Percentiles rank a stretch among this genome's conserved stretches.
phyloP scores from a whole-genome alignment of 2,329 filamentous ascomycete genomes.

The Aspergillus phoenicis region DNA sequence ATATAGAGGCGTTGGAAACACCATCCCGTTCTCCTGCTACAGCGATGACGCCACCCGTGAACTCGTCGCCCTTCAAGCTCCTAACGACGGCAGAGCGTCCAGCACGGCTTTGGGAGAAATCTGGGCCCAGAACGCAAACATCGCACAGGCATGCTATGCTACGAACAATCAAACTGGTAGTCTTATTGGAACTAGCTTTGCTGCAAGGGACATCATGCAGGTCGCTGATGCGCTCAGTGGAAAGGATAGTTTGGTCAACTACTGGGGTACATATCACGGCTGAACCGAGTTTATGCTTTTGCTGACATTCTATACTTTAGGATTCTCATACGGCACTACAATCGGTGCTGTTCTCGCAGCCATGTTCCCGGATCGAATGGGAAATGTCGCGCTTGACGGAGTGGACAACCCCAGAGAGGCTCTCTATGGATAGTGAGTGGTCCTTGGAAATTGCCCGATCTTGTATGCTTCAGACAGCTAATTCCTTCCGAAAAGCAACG shows the following conservation, averaged over 20 bases:
- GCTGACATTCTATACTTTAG: background rate
- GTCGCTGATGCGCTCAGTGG: constrained; percentile 14
- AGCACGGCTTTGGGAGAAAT: background rate
- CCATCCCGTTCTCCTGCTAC: constrained; percentile 11
- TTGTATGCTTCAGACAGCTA: too few species aligned
- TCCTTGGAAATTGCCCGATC: background rate
- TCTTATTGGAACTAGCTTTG: constrained; percentile 15
- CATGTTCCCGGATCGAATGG: constrained; percentile 18
- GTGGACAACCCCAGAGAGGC: constrained; percentile 10
- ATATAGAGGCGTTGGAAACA: constrained; percentile 11
- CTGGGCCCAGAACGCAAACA: constrained; percentile 12
- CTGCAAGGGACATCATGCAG: constrained; percentile 13
- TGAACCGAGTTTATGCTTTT: background rate
- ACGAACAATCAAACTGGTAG: constrained; percentile 5
- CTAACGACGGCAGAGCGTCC: background rate
- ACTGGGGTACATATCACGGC: constrained; percentile 9
- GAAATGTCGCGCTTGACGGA: constrained; percentile 13
- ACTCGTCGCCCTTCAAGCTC: background rate
- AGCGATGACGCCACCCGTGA: background rate
- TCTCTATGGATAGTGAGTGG: background rate
- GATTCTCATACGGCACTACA: constrained; percentile 16
- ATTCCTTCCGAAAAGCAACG: constrained; percentile 2
- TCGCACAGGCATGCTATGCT: constrained; percentile 9
- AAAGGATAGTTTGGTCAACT: constrained; percentile 13
- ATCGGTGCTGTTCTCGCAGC: constrained; percentile 14